phyloP scores from a whole-genome alignment of 129 eudicot species.

The Pseudognaphalium luteoalbum region DNA sequence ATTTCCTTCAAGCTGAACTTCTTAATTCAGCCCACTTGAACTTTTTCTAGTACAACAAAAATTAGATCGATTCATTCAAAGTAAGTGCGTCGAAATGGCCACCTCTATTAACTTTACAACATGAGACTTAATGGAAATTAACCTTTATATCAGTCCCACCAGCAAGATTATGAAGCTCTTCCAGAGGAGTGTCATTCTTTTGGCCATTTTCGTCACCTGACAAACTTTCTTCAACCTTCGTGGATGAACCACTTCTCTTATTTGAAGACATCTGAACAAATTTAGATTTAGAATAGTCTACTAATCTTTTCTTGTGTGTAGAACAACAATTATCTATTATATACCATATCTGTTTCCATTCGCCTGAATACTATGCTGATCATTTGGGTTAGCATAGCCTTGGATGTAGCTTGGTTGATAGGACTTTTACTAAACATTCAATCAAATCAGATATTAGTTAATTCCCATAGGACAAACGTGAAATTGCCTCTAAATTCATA shows the following conservation, averaged over 20 bases:
- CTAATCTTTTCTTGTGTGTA: background rate
- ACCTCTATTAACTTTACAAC: slow-evolving; percentile 6
- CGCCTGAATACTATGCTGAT: slow-evolving; percentile 89
- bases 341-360: slow-evolving; percentile 91
- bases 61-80: background rate
- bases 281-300: slow-evolving; percentile 16
- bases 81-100: background rate
- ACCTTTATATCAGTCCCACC: slow-evolving; percentile 98
- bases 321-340: slow-evolving; percentile 24
- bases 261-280: slow-evolving; percentile 46
- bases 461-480: slow-evolving; percentile 6
- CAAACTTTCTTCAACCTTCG: slow-evolving; percentile 47
- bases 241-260: slow-evolving; percentile 38
- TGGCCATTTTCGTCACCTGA: slow-evolving; percentile 49
- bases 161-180: slow-evolving; percentile 89
- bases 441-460: slow-evolving; percentile 30
- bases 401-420: slow-evolving; percentile 96
- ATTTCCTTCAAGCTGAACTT: background rate
- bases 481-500: background rate
- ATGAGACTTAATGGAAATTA: background rate
- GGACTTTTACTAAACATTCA: slow-evolving; percentile 85
- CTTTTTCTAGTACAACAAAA: background rate
- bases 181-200: slow-evolving; percentile 62
- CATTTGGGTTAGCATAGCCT: slow-evolving; percentile 99
- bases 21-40: background rate